phyloP scores from a whole-genome alignment of 2,329 filamentous ascomycete genomes.

The Clonostachys sp. region DNA sequence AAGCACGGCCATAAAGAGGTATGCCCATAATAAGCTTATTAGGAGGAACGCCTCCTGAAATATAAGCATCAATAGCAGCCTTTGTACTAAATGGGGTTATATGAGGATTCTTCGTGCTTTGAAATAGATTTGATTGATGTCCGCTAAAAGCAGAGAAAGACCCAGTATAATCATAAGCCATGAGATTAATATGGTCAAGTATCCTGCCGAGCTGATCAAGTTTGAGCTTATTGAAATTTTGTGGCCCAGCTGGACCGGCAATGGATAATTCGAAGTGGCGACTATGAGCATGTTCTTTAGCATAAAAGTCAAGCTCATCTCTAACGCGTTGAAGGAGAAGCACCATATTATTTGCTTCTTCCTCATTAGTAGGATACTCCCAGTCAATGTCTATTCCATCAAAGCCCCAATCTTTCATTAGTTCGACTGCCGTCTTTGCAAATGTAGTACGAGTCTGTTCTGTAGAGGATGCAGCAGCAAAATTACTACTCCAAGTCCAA shows the following conservation, averaged over 20 bases:
- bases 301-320: too few species aligned
- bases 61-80: conserved; percentile 61
- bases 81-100: conserved; percentile 18
- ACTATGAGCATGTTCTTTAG: conserved; percentile 7
- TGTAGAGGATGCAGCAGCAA: too few species aligned
- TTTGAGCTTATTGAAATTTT: too few species aligned
- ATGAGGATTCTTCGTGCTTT: conserved; percentile 6
- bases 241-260: conserved; percentile 43
- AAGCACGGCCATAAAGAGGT: conserved; percentile 8
- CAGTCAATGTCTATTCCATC: too few species aligned
- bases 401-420: too few species aligned
- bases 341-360: too few species aligned
- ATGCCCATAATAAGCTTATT: conserved; percentile 72
- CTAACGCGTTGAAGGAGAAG: too few species aligned
- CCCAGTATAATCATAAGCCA: conserved; percentile 50
- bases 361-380: too few species aligned
- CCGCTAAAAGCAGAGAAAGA: too few species aligned
- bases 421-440: too few species aligned
- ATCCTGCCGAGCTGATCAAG: conserved; percentile 28
- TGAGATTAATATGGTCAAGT: conserved; percentile 59
- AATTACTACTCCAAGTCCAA: too few species aligned
- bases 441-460: too few species aligned
- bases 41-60: conserved; percentile 54
- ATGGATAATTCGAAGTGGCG: conserved; percentile 52
- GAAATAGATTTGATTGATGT: conserved; percentile 4